A percentile compares a stretch with the other conserved stretches of the same genome.
Evolutionary conservation across 1,139 yeast species (phyloP).

Genomic region (Debaryomyces nepalensis): DNA sequence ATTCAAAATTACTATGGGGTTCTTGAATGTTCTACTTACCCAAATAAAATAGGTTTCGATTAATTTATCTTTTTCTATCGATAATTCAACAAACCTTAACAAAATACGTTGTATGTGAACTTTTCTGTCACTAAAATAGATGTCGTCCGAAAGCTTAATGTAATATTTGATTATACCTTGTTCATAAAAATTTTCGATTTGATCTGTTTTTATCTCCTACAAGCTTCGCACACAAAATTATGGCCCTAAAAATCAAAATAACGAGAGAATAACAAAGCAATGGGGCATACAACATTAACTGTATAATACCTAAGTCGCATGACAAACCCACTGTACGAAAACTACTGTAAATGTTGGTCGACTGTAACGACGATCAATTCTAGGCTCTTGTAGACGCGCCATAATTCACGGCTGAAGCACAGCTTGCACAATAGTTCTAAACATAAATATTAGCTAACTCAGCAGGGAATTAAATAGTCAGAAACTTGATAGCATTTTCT

Average conservation of each 20-base stretch:
- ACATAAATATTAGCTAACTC: too few species aligned
- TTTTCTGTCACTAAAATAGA: neutral
- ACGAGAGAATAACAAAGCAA: neutral
- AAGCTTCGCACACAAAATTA: neutral
- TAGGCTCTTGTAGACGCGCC: neutral
- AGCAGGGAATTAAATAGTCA: too few species aligned
- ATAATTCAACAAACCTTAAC: too few species aligned
- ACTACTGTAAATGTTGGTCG: too few species aligned
- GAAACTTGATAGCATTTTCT: too few species aligned
- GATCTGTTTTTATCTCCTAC: neutral
- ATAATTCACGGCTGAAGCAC: neutral
- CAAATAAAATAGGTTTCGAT: too few species aligned
- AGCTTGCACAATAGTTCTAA: too few species aligned
- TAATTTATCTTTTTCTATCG: too few species aligned
- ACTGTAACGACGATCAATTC: neutral
- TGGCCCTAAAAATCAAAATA: neutral
- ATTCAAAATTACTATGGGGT: neutral
- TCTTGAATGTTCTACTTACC: too few species aligned
- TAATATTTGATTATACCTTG: neutral
- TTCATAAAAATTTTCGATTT: slow-evolving; percentile 3
- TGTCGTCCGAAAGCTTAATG: neutral
- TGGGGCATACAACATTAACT: neutral
- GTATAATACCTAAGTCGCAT: too few species aligned
- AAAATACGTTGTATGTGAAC: too few species aligned
- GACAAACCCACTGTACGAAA: neutral